Base-by-base conservation (phyloP, 108 stramenopile species). In the Cylindrotheca closterium region DNA sequence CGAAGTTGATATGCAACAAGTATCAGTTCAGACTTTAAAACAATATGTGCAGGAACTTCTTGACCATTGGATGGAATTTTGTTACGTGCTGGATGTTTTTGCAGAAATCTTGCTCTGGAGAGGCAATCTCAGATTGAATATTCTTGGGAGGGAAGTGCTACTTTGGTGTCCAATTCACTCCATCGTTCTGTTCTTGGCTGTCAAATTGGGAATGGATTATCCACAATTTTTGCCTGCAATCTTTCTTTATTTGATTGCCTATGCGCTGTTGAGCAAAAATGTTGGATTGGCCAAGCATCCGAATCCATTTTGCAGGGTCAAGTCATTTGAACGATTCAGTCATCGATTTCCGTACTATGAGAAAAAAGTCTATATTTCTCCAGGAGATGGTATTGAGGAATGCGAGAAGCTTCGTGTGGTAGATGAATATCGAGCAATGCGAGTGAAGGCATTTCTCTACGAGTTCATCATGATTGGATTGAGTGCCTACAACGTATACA, bases 151-250 rank as follows among this genome's bases (percentile, higher is more conserved):
- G 19, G 3, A 33, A 2, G n/a, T 63, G 5, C 55, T 51, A 4
- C 33, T 82, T 23, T 82, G 75, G 81, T 75, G 74, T 60, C 81
- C 81, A 24, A 45, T 75, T 54, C 70, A 70, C 23, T 82, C 81
- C 4, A 31, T 76, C 18, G 37, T 58, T 15, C 29, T 82, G 0
- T 76, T 78, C 26, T 15, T 60, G 4, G 49, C 64, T 1, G 70
- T 57, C 18, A 30, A 53, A 3, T n/a, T 64, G 19, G 34, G 51
- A 21, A 42, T 76, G 15, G 78, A 78, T 47, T 24, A 49, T 17
- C 81, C 78, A 19, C 15, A 19, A 33, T 59, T 55, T 4, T 23
- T 76, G 3, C 69, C 67, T n/a, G 42, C 77, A 2, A 54, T 79
- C 3, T 34, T 66, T 4, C 56, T 82, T 0, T 77, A 72, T 48